Conservation (phyloP, 2,329 filamentous ascomycete species). For the Beauveria caledonica region DNA sequence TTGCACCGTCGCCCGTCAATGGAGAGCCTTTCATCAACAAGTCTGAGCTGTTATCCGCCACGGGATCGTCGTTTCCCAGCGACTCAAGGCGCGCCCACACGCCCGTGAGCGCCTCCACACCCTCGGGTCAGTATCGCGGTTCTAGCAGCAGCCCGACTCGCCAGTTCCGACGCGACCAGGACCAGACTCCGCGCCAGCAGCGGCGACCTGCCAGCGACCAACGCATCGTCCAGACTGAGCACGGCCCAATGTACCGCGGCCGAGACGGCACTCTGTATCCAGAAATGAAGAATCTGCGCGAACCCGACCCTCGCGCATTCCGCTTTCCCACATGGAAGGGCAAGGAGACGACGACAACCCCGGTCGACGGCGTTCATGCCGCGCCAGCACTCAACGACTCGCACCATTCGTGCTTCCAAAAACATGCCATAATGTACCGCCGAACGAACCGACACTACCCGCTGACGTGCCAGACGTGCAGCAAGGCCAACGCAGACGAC, state of each 20-base stretch:
- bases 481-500: slow-evolving; percentile 33
- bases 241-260: slow-evolving; percentile 27
- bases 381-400: slow-evolving; percentile 36
- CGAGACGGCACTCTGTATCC: slow-evolving; percentile 33
- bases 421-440: slow-evolving; percentile 40
- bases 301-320: slow-evolving; percentile 28
- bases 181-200: slow-evolving; percentile 15
- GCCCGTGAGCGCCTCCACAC: not conserved
- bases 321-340: slow-evolving; percentile 30
- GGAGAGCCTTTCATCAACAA: not conserved
- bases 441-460: slow-evolving; percentile 42
- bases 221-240: slow-evolving; percentile 25
- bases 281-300: slow-evolving; percentile 29
- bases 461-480: slow-evolving; percentile 46
- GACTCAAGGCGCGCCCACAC: not conserved
- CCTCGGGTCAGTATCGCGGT: slow-evolving; percentile 19
- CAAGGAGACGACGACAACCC: slow-evolving; percentile 13
- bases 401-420: slow-evolving; percentile 39
- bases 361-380: slow-evolving; percentile 30
- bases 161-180: slow-evolving; percentile 13
- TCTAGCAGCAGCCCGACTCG: slow-evolving; percentile 20
- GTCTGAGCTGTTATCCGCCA: not conserved
- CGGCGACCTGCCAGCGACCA: slow-evolving; percentile 21
- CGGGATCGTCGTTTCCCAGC: not conserved
- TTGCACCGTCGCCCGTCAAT: not conserved